Conservation (phyloP, 2,329 filamentous ascomycete species). For the Xylariaceae sp. region DNA sequence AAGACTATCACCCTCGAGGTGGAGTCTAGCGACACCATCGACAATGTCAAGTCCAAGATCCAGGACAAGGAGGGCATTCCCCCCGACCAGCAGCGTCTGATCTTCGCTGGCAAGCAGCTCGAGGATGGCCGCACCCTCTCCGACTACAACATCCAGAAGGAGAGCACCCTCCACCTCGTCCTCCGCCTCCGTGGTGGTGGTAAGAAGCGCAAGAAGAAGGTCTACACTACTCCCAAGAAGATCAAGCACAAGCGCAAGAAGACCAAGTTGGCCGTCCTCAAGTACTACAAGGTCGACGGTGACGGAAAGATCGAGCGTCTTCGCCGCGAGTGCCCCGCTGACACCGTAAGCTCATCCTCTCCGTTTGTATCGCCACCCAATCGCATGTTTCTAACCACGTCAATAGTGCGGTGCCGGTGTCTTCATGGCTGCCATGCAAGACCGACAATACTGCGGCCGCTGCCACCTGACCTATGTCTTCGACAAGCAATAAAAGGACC, state of each 20-base stretch:
- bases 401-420: constrained; percentile 94
- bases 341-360: constrained; percentile 59
- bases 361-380: background rate
- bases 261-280: constrained; percentile 99
- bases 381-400: constrained; percentile 31
- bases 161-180: constrained; percentile 96
- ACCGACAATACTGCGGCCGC: constrained; percentile 91
- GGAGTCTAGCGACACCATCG: constrained; percentile 98
- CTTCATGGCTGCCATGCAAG: constrained; percentile 99
- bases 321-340: constrained; percentile 90
- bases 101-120: constrained; percentile 99
- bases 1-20: constrained; percentile 99
- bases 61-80: constrained; percentile 99
- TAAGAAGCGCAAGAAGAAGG: constrained; percentile 99
- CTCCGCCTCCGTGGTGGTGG: constrained; percentile 96
- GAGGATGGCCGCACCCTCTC: constrained; percentile 98
- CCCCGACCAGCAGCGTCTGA: constrained; percentile 97
- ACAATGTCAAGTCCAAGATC: constrained; percentile 99
- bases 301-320: constrained; percentile 99
- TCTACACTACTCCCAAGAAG: constrained; percentile 99
- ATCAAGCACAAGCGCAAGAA: constrained; percentile 99
- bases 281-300: constrained; percentile 99
- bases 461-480: constrained; percentile 71
- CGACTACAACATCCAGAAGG: constrained; percentile 99
- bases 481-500: constrained; percentile 47